phyloP scores from a whole-genome alignment of 768 basidiomycete species.

The Termitomyces sp. region DNA sequence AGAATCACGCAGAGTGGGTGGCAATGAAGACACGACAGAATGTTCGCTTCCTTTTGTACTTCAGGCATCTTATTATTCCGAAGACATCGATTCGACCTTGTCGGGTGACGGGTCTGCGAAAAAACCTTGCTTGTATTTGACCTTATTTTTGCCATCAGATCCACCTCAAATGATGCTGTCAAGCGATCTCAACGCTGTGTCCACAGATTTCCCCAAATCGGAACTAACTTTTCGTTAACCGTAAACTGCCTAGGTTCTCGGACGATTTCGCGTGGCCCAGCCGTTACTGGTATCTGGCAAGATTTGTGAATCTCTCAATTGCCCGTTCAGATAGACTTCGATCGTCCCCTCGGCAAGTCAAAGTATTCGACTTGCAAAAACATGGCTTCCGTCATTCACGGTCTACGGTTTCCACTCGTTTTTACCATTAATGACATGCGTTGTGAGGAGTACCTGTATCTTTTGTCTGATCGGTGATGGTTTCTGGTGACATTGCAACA shows the following conservation, averaged over 20 bases:
- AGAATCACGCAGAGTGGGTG: not conserved
- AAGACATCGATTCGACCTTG: slow-evolving; percentile 35
- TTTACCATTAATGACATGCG: slow-evolving; percentile 11
- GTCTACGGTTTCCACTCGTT: not conserved
- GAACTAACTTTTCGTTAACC: not conserved
- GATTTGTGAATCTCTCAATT: not conserved
- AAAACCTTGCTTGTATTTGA: slow-evolving; percentile 20
- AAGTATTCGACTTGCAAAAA: not conserved
- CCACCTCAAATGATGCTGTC: slow-evolving; percentile 20
- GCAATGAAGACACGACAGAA: not conserved
- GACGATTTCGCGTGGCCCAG: slow-evolving; percentile 1
- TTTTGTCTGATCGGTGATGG: slow-evolving; percentile 6
- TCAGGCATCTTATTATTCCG: slow-evolving; percentile 21
- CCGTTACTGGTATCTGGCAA: not conserved
- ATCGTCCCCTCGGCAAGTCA: not conserved
- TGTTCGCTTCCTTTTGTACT: slow-evolving; percentile 13
- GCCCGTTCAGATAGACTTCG: not conserved
- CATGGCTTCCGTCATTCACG: slow-evolving; percentile 10
- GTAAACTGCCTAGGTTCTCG: slow-evolving; percentile 10
- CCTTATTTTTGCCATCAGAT: slow-evolving; percentile 18
- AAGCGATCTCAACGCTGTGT: slow-evolving; percentile 15
- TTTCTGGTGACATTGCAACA: slow-evolving; percentile 9
- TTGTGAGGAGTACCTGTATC: not conserved
- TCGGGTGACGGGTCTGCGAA: slow-evolving; percentile 21
- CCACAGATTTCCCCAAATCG: slow-evolving; percentile 11